Conservation (phyloP, 2,329 filamentous ascomycete genomes). For the Fusarium nelsonii region DNA sequence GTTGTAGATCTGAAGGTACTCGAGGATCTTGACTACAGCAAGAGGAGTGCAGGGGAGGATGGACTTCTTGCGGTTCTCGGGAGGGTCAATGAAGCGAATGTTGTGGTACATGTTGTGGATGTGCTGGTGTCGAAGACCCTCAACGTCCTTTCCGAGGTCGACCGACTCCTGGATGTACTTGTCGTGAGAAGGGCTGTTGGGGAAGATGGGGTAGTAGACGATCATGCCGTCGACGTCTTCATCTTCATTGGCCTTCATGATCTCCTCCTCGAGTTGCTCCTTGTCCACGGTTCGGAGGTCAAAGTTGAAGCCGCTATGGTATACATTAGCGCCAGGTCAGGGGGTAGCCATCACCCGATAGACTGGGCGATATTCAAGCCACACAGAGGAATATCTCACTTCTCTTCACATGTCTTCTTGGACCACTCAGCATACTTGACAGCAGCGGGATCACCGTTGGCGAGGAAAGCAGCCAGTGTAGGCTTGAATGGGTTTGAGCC, state of each 20-base stretch:
- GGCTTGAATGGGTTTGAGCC: constrained; percentile 69
- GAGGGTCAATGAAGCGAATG: constrained; percentile 89
- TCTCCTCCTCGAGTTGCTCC: constrained; percentile 89
- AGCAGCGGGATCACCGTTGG: constrained; percentile 90
- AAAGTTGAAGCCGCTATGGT: constrained; percentile 84
- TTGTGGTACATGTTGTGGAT: constrained; percentile 99
- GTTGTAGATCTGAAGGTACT: constrained; percentile 97
- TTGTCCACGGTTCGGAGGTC: constrained; percentile 86
- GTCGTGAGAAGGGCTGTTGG: constrained; percentile 83
- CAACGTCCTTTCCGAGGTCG: constrained; percentile 90
- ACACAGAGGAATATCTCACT: constrained; percentile 71
- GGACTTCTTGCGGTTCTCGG: constrained; percentile 83
- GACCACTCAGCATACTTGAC: constrained; percentile 97
- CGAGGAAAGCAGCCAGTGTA: constrained; percentile 89
- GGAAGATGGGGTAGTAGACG: constrained; percentile 98
- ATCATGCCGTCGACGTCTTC: constrained; percentile 86
- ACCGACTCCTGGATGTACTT: constrained; percentile 97
- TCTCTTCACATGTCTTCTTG: constrained; percentile 93
- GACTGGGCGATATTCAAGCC: constrained; percentile 36
- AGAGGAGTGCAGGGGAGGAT: constrained; percentile 96
- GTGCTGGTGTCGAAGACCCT: constrained; percentile 92
- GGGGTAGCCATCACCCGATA: constrained; percentile 37
- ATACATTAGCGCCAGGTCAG: constrained; percentile 42
- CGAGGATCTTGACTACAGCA: constrained; percentile 95
- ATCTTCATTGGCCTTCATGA: constrained; percentile 87